Base-by-base conservation (phyloP, 441 rosid species). In the Geranium incanum region DNA sequence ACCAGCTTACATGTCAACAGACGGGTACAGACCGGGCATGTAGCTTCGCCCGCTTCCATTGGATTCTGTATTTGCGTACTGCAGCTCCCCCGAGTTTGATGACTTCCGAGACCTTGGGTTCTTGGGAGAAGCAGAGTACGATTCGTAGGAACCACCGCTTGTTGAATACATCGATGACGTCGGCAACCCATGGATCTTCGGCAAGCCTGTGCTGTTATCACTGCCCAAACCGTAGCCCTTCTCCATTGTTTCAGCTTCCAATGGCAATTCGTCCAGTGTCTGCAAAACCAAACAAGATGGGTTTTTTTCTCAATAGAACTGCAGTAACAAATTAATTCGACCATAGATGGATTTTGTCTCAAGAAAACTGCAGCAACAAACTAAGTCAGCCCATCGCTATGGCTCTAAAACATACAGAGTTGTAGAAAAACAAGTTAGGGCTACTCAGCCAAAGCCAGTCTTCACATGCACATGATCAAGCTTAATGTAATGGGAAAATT, bases 221-320 rank as follows among this genome's bases (percentile, higher is more conserved):
- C 84, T 67, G 50, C 89, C 90, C 77, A 80, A 39, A 76, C 79
- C 81, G 81, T 85, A 88, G 70, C 97, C 99, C 79, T 88, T 89
- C 85, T 95, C 96, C 6, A 89, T 89, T 18, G 97, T 70, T 74
- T 93, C 97, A 71, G 97, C 96, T 82, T 93, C 99, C 82, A 93
- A 69, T 7, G 99, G 99, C 80, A 95, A 81, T 80, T 95, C 97
- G 69, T 93, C 99, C 90, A 95, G 74, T 64, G 97, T 93, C 99
- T 95, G 81, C 55, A 36, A 13, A 16, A 71, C 3, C 33, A 2
- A 28, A 28, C 33, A 28, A 28, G 33, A 28, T 28, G 33, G 33
- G 33, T 28, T 28, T 28, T 28, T 28, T 28, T 28, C 33, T 28
- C 33, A 28, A 28, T 28, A 28, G 33, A 28, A 28, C 33, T 2